Evolutionary conservation across 2,329 filamentous ascomycete species (phyloP), one percentile per base, ranked within the genome.

Genomic region (Colletotrichum kahawae): DNA sequence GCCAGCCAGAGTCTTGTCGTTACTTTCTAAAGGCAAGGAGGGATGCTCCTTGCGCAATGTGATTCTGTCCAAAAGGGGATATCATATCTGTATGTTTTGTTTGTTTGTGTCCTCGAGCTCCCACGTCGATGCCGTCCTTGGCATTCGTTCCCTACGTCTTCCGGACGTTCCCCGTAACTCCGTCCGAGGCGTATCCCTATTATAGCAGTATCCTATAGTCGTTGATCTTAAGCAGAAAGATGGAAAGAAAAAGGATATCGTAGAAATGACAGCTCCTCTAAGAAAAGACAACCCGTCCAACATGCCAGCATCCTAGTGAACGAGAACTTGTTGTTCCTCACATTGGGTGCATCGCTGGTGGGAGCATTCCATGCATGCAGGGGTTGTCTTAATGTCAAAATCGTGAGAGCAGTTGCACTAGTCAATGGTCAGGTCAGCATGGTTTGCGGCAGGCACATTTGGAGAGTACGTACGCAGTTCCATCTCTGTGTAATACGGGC

Each of bases 381-480:
- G 13, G 24, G n/a, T 54, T 29, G 27, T 73, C 54, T 63, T 70
- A 14, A 18, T 31, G 18, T 62, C 62, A 10, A 62, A 63, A 9
- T 59, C 24, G 66, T 54, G 59, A 5, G 2, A 7, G 21, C 76
- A 77, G 2, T 57, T 13, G 70, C 76, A 77, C 76, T 77, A 64
- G 7, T 13, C 29, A 7, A 13, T 31, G 7, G 38, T 76, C 33
- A 75, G 7, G 38, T 76, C 33, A 75, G 64, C 29, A 62, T 18
- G n/a, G 18, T 9, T 38, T 7, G 14, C 36, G 8, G 29, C 31
- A 24, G 12, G 29, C 33, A 12, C 24, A 57, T 24, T 24, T 13
- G 8, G 14, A 33, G 18, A 27, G 14, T 4, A 69, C 82, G 82
- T 78, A 84, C 82, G 38, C 82, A 84, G 56, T 2, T 69, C 82